These are phyloP conservation scores for Gleditsia sinensis DNA, from an alignment of 306 rosid genomes.

Conservation along the genomic window DNA sequence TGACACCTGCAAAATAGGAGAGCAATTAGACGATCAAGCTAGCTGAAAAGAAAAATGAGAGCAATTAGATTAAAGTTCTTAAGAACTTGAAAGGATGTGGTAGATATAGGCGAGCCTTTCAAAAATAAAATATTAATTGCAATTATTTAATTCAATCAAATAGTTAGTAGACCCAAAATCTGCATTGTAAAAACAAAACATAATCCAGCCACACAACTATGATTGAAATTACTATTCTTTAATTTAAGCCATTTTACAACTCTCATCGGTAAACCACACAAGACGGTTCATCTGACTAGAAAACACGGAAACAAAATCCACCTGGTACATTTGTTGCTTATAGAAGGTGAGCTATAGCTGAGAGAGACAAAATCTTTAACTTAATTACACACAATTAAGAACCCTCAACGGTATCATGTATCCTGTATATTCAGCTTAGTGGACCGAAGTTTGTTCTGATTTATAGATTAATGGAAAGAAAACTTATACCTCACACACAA, in stretches of 20 bases:
- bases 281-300: constrained; percentile 34
- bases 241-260: constrained; percentile 27
- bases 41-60: too few relatives aligned
- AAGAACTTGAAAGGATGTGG: too few relatives aligned
- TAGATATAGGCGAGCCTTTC: too few relatives aligned
- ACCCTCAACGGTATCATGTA: not conserved
- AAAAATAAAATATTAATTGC: too few relatives aligned
- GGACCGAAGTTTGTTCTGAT: constrained; percentile 5
- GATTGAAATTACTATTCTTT: constrained; percentile 23
- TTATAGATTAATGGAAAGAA: not conserved
- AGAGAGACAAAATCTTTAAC: not conserved
- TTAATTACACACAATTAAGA: not conserved
- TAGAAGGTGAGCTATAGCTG: not conserved
- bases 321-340: constrained; percentile 16
- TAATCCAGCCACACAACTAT: constrained; percentile 42
- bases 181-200: constrained; percentile 45
- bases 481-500: not conserved
- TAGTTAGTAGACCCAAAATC: too few relatives aligned
- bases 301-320: constrained; percentile 21
- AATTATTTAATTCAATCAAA: too few relatives aligned
- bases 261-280: constrained; percentile 24
- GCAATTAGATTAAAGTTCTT: too few relatives aligned
- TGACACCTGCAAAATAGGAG: too few relatives aligned
- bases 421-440: not conserved
- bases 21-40: too few relatives aligned